Evolutionary conservation across 2,329 filamentous ascomycete genomes (phyloP), one percentile per base, ranked within the genome.

Genomic region (Penicillium digitatum): DNA sequence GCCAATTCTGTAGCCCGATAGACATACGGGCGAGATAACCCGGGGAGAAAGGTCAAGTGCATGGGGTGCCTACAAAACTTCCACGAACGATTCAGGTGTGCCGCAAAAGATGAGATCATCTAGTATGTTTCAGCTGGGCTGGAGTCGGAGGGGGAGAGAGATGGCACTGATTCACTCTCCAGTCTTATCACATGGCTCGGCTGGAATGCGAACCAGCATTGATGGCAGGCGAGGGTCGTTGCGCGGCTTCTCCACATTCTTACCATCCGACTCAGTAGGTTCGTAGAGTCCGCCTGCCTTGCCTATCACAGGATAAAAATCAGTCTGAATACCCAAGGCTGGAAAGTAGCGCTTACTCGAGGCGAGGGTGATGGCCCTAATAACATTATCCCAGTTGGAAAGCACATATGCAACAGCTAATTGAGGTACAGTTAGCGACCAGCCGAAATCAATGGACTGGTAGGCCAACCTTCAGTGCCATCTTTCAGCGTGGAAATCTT

Each of bases 341-440:
- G 42, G 74, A 16, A 18, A 49, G 12, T 31, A 9, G 14, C 11
- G 1, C 81, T 73, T 77, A 85, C 82, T 78, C 51, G 82, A 85
- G 52, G 84, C 84, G 79, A 87, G 85, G 58, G 80, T 79, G 56
- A 87, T 85, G 42, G 84, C 83, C 48, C 82, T 75, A 46, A 87
- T 70, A 27, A 87, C 84, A 62, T 83, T 85, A 50, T 84, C 81
- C 84, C 84, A 87, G 66, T 87, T 87, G 37, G 82, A 80, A 65
- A 87, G 76, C n/a, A 87, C 84, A 43, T 81, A 82, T 52, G 84
- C 84, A 54, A 87, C 82, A 57, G 83, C 83, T 83, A 68, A 18
- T 29, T 35, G 55, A 43, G 39, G 14, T 26, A 26, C 16, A 45
- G 37, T 52, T 37, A 62, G 56, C 47, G 35, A 22, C 20, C 3